Base-by-base conservation (phyloP, 2,329 filamentous ascomycete genomes). In the Colletotrichum abscissum region DNA sequence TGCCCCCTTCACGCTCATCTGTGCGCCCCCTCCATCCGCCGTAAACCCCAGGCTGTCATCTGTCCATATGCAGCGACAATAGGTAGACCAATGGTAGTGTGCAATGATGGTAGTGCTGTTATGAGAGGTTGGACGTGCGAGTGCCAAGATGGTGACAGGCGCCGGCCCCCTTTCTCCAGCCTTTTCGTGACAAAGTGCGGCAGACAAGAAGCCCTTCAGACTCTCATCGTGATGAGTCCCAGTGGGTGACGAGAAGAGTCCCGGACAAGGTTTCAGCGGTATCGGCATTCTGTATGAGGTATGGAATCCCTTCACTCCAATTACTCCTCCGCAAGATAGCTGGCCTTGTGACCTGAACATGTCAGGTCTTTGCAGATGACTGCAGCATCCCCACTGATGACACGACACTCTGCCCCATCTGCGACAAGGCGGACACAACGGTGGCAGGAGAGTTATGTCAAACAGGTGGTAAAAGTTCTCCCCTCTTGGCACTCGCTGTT, bases 121-220 rank as follows among this genome's bases (percentile, higher is more conserved):
- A 30, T 24, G 62, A 42, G 54, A 62, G 26, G 35, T 49, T 65
- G 60, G 35, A 66, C 24, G 35, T 56, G 33, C 38, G 46, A 49
- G 26, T 35, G 35, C 55, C 60, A 65, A 62, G 54, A 22, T 11
- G 26, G 5, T 38, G 49, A 35, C 60, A 62, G 28, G 67, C 56
- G 55, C 35, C 49, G 62, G n/a, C 67, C 67, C 70, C 67, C 30
- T 62, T 70, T 54, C 46, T 35, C 55, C 56, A 55, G 12, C 38
- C 5, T 24, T 52, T 12, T 30, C 66, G 19, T 24, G 55, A 52
- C 30, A 24, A 2, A 16, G 3, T 24, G 11, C 24, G 33, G 54
- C 55, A 60, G 46, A 33, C 22, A 57, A 14, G 38, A 14, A 33
- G 14, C 16, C 1, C 16, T 35, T 22, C 33, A 2, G 11, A 33